Evolutionary conservation across 257 asterid species (phyloP).

Genomic region (Ballota nigra): DNA sequence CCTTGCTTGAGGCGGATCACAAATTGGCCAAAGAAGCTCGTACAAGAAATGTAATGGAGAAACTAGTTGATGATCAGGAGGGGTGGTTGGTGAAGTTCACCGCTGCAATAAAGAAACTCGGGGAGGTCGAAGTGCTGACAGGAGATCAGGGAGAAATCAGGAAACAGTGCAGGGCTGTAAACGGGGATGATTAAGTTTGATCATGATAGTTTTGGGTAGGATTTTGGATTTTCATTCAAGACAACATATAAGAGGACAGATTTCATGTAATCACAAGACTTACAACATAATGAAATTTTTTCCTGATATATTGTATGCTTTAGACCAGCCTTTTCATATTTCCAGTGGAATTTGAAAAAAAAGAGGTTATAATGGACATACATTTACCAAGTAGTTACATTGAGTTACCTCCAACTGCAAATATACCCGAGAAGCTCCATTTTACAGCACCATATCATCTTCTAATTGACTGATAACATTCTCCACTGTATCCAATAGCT

Average conservation of each 20-base stretch:
- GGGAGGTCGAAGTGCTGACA: conserved; percentile 44
- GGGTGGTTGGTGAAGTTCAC: conserved; percentile 50
- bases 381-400: conserved; percentile 1
- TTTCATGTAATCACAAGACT: conserved; percentile 16
- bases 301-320: not conserved
- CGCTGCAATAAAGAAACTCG: conserved; percentile 32
- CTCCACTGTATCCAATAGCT: conserved; percentile 68
- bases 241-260: not conserved
- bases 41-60: conserved; percentile 31
- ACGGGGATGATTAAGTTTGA: conserved; percentile 21
- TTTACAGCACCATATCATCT: conserved; percentile 37
- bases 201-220: conserved; percentile 9
- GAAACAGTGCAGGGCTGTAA: conserved; percentile 55
- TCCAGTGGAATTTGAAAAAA: not conserved
- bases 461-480: conserved; percentile 60
- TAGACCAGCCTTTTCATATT: not conserved
- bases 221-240: conserved; percentile 4
- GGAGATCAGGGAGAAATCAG: conserved; percentile 60
- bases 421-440: conserved; percentile 6
- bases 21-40: conserved; percentile 36
- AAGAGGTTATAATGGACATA: not conserved
- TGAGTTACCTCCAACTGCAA: conserved; percentile 6
- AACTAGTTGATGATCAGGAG: conserved; percentile 36
- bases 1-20: conserved; percentile 59
- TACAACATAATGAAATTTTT: not conserved